Evolutionary conservation across 768 basidiomycete genomes (phyloP).

Genomic region (Trametes cubensis): DNA sequence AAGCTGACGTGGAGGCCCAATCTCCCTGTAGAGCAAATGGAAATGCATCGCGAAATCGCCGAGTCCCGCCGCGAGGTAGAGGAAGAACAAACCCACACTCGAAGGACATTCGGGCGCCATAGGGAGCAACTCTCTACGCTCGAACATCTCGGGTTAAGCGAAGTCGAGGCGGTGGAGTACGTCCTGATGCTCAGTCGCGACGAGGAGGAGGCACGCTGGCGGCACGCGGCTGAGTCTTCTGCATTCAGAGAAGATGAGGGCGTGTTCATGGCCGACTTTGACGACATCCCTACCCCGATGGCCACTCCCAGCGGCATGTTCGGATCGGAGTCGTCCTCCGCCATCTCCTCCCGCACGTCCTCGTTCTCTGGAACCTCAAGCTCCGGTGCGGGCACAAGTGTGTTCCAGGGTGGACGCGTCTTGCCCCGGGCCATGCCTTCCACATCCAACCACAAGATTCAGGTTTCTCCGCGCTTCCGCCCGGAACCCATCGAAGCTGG

Average conservation of each 20-base stretch:
- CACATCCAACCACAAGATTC: constrained; percentile 54
- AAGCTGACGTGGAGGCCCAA: neutral
- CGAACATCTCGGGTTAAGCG: constrained; percentile 68
- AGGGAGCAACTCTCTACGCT: constrained; percentile 61
- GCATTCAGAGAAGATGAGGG: constrained; percentile 47
- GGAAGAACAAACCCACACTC: constrained; percentile 46
- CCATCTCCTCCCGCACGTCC: constrained; percentile 11
- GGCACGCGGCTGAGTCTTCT: neutral
- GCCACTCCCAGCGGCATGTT: constrained; percentile 29
- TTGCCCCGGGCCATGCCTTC: constrained; percentile 37
- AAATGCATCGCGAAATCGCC: constrained; percentile 61
- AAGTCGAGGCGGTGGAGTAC: constrained; percentile 78
- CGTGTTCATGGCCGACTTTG: constrained; percentile 59
- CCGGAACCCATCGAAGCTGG: constrained; percentile 63
- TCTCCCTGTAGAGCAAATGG: constrained; percentile 53
- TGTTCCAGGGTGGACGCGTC: constrained; percentile 29
- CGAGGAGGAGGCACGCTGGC: constrained; percentile 49
- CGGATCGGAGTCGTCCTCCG: constrained; percentile 27
- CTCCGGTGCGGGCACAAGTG: constrained; percentile 9
- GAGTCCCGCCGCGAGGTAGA: constrained; percentile 59
- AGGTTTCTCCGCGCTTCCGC: constrained; percentile 50
- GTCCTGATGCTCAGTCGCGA: constrained; percentile 84
- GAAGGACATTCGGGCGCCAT: constrained; percentile 48
- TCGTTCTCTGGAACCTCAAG: constrained; percentile 14
- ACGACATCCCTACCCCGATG: constrained; percentile 39